Base-by-base conservation (phyloP, 164 flowering plant genomes). In the Malania oleifera region DNA sequence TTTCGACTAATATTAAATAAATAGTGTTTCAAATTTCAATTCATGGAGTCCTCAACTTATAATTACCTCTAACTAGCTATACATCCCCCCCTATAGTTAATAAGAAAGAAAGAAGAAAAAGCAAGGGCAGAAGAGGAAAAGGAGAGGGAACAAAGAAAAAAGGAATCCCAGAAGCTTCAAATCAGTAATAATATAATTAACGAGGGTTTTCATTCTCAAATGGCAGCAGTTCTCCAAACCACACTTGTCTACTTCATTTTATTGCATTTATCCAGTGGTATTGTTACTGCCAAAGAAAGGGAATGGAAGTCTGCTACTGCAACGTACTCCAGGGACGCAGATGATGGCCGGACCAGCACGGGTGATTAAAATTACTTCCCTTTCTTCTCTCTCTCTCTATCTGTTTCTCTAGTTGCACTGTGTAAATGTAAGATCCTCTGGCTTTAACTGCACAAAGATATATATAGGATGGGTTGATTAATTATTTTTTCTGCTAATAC, bases 281-380 rank as follows among this genome's bases (percentile, higher is more conserved):
- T 25, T 29, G n/a, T 26, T 31, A 66, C 43, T 39, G 41, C 59
- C 52, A 7, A 64, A 5, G 71, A 72, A n/a, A 73, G 63, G 8
- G 82, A 79, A 45, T 88, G 96, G 89, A 79, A 63, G 67, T 59
- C 77, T 19, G 96, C 80, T 13, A 79, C 89, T 44, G 91, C 91
- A 27, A 88, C 96, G 27, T 79, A 61, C 73, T 58, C 83, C 74
- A 82, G 68, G 59, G 86, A 83, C 38, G 59, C 77, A 48, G 71
- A 85, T 62, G 71, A 85, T 62, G 80, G 72, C 25, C 77, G 91
- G 7, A 75, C 83, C 59, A 67, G 70, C 41, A 75, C 67, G 28
- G 87, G 91, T 83, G 70, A 25, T n/a, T n/a, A n/a, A n/a, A n/a
- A n/a, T n/a, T 38, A 17, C 29, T 63, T 41, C 57, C 59, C 60